Evolutionary conservation across 2,329 filamentous ascomycete species (phyloP), one percentile per base, ranked within the genome.

Genomic region (Colletotrichum echinochloae): DNA sequence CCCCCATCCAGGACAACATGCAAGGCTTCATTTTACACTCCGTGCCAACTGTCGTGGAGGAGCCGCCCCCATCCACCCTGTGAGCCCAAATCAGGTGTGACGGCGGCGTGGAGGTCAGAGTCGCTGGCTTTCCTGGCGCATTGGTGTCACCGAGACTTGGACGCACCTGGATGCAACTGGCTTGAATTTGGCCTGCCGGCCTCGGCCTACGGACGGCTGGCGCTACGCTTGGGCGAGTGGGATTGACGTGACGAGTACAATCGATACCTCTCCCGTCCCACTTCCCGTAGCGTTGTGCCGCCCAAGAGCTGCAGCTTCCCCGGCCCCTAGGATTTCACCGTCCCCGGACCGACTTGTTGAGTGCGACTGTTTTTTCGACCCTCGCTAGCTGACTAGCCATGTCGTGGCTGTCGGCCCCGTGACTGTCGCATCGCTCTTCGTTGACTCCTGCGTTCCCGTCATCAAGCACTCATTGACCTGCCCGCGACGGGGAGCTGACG

Each of bases 31-130:
- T 70, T 67, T 54, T 44, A 48, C 60, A 54, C 48, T 44, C 37
- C 64, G 56, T 70, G 52, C 64, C 67, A 70, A 51, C 65, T 26
- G 51, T 30, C 37, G 48, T 30, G 57, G 64, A 57, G 57, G 59
- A 57, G 51, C 44, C 59, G 30, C 61, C 37, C 37, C 48, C 37
- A 18, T 23, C 33, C 51, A 20, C 23, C 16, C 46, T 46, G 37
- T 37, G 64, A 30, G 52, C 28, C 23, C 18, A 35, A 49, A 60
- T n/a, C 54, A 44, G 52, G 30, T 44, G 30, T 46, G 23, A n/a
- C 64, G 67, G 23, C 57, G 57, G 52, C 56, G 20, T 8, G 18
- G 12, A 30, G 46, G 30, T 37, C 23, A 62, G 49, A n/a, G 18
- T 30, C 57, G 30, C 35, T 57, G 23, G 30, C 46, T 48, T 61